A percentile compares a stretch with the other conserved stretches of the same genome.
Evolutionary conservation across 805 yeast genomes (phyloP).

Genomic region (Lachancea kluyveri): DNA sequence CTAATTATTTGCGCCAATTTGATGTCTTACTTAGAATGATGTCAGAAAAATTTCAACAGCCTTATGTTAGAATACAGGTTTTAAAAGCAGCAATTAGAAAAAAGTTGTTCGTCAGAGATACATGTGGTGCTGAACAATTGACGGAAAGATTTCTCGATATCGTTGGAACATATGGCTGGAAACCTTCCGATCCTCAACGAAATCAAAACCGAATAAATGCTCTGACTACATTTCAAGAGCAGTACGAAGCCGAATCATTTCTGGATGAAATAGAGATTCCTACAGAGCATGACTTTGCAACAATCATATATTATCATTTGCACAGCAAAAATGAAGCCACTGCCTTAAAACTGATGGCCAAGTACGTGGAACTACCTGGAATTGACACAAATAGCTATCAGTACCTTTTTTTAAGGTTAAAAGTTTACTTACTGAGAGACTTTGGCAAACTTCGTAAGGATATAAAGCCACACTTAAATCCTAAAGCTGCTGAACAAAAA

Average conservation of each 20-base stretch:
- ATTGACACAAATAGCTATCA: constrained; percentile 13
- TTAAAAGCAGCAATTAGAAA: constrained; percentile 31
- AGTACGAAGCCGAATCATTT: constrained; percentile 26
- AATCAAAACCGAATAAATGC: not conserved
- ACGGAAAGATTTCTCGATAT: constrained; percentile 24
- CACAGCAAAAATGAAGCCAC: constrained; percentile 10
- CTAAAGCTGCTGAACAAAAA: constrained; percentile 5
- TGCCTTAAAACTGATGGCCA: constrained; percentile 20
- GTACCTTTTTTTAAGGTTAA: constrained; percentile 19
- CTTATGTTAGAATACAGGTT: constrained; percentile 35
- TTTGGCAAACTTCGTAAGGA: constrained; percentile 19
- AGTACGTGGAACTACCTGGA: constrained; percentile 18
- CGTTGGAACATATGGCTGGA: constrained; percentile 24
- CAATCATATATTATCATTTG: constrained; percentile 23
- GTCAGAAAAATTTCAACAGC: constrained; percentile 20
- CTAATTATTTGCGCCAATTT: constrained; percentile 32
- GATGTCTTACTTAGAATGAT: constrained; percentile 30
- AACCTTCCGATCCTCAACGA: constrained; percentile 4
- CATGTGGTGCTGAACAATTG: constrained; percentile 30
- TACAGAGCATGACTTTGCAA: constrained; percentile 21
- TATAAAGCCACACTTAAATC: constrained; percentile 9
- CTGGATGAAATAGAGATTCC: constrained; percentile 26
- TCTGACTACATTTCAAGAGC: constrained; percentile 16
- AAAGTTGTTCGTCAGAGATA: constrained; percentile 25
- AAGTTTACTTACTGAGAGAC: constrained; percentile 18